These are phyloP conservation scores for Fomitiporia mediterranea DNA, from an alignment of 1,284 basidiomycete species.

Conservation along the genomic window DNA sequence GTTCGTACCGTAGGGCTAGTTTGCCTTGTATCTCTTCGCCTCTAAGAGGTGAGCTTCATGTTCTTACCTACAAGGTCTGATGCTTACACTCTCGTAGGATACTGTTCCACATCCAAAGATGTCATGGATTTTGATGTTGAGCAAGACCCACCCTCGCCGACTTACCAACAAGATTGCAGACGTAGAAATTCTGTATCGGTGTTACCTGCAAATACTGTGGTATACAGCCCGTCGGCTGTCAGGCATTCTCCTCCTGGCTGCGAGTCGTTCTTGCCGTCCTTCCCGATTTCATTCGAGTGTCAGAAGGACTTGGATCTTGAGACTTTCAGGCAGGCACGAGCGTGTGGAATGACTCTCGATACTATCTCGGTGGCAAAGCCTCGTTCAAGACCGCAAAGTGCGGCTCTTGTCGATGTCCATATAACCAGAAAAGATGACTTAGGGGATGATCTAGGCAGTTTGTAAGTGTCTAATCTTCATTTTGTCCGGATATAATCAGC, in stretches of 20 bases:
- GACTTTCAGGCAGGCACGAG: conserved; percentile 8
- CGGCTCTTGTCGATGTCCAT: background rate
- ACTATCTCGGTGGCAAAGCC: background rate
- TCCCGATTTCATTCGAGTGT: background rate
- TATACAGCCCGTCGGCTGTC: background rate
- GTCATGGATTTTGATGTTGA: background rate
- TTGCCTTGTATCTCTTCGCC: background rate
- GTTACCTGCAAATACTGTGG: background rate
- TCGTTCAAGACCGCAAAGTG: background rate
- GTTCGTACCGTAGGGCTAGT: background rate
- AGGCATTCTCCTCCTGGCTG: background rate
- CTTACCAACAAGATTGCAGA: background rate
- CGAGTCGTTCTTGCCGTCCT: background rate
- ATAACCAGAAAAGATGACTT: background rate
- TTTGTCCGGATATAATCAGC: background rate
- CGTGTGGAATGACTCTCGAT: conserved; percentile 15
- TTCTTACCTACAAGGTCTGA: background rate
- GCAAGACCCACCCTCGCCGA: background rate
- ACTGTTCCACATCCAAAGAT: background rate
- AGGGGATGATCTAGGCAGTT: too few species aligned
- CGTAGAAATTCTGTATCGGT: background rate
- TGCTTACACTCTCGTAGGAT: background rate
- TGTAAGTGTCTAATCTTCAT: background rate
- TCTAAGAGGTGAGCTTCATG: background rate
- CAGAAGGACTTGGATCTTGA: conserved; percentile 7